Conservation (phyloP, 148 eudicot species). For the Chenopodium suecicum region DNA sequence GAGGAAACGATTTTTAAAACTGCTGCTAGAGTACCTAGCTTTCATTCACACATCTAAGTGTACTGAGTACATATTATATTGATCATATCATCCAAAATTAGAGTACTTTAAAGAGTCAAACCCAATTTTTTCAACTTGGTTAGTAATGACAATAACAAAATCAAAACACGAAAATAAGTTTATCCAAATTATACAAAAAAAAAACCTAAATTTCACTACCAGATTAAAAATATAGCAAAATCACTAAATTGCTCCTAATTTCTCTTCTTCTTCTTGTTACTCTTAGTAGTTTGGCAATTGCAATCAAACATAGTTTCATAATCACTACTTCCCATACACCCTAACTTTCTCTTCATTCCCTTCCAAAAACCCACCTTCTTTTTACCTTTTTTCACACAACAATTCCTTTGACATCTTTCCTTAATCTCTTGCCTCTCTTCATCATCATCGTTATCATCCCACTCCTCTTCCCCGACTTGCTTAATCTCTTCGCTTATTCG, state of each 20-base stretch:
- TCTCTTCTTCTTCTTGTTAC: conserved; percentile 44
- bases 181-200: not conserved
- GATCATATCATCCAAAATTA: too few relatives aligned
- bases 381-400: conserved; percentile 24
- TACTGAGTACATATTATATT: too few relatives aligned
- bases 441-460: conserved; percentile 38
- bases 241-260: conserved; percentile 25
- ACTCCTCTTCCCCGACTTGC: conserved; percentile 35
- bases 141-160: not conserved
- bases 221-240: not conserved
- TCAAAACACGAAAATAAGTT: not conserved
- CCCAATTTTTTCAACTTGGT: not conserved
- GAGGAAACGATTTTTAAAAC: too few relatives aligned
- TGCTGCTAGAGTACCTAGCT: too few relatives aligned
- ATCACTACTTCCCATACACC: conserved; percentile 46
- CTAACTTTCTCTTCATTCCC: conserved; percentile 80
- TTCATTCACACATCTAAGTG: too few relatives aligned
- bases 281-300: conserved; percentile 51
- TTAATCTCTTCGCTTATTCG: not conserved
- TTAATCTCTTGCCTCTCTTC: conserved; percentile 51
- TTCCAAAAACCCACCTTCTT: conserved; percentile 64
- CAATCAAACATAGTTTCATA: conserved; percentile 33
- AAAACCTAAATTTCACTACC: not conserved
- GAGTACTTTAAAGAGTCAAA: too few relatives aligned
- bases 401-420: conserved; percentile 21